Base-by-base conservation (phyloP, 495 filamentous ascomycete species). In the Aspergillus sparsus region DNA sequence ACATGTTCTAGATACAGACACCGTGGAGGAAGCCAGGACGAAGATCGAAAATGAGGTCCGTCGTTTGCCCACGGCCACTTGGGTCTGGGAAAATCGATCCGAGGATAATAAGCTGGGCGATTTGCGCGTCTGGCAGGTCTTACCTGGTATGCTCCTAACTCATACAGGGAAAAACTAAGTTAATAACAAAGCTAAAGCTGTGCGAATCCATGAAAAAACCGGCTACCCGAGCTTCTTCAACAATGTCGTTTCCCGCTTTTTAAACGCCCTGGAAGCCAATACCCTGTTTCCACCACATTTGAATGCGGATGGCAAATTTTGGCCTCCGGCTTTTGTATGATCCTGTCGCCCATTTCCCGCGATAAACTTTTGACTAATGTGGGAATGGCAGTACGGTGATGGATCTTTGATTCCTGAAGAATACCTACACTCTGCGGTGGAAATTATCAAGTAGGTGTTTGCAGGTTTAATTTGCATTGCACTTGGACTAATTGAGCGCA, bases 71-170 rank as follows among this genome's bases (percentile, higher is more conserved):
- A 54, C 52, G 8, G 52, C 52, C n/a, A 54, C 52, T 0, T 54
- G 52, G 52, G 15, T 13, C 7, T 54, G 52, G 52, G 52, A 54
- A 37, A 54, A 54, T 15, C 52, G 42, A 16, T 42, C 52, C 35
- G 0, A 6, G n/a, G 34, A 27, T 0, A 54, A 54, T 13, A 2
- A 31, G 52, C 10, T 54, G 16, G 52, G 52, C 6, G 52, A 54
- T 27, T 42, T 54, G 33, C 35, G 52, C 7, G 52, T 54, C 18
- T 54, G 52, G 52, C 52, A 54, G 35, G 35, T 54, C 27, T 31
- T 54, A 31, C 52, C 52, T 2, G 52, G 52, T 54, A 41, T n/a
- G 32, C 2, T 50, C 45, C 12, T 5, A 47, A 41, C 4, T 9
- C 1, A 11, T 41, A 41, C n/a, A 1, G n/a, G n/a, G 42, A 16